Base-by-base conservation (phyloP, 1,284 basidiomycete genomes). In the Malassezia furfur region DNA sequence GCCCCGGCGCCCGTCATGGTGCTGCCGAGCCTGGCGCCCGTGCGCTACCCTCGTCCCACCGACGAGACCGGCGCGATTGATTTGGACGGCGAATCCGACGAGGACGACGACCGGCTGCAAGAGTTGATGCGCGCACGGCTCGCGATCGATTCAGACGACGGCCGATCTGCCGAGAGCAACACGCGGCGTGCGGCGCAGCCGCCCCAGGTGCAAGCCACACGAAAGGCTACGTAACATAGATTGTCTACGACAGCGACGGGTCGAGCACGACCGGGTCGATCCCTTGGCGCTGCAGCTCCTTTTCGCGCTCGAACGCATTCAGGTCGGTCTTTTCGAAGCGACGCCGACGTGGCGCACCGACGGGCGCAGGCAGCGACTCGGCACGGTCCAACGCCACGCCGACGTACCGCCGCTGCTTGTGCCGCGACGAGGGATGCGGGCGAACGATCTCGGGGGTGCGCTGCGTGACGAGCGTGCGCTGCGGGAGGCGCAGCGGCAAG, bases 311-410 rank as follows among this genome's bases (percentile, higher is more conserved):
- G 17, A 70, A 52, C 39, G 62, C 62, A 48, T 66, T 60, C 52
- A 69, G 57, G 52, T 71, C 67, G 37, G 67, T 61, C 54, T 67
- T 69, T 28, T 61, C 64, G 52, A 71, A 71, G n/a, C 62, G 51
- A 21, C 68, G 60, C 34, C 61, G 50, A 14, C 66, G 63, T 2
- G 62, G 63, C 17, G 55, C 52, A 48, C 63, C 62, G 9, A 50
- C 44, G 17, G 56, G 55, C 6, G 57, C 51, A 11, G 67, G 68
- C 43, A 69, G 64, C 37, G 45, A 39, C 35, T 54, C 56, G 10
- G 65, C 58, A 1, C 63, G 65, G 45, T 57, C 48, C 19, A 69
- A 60, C 28, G 62, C 63, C 30, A 74, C 65, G 43, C 68, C 72
- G 31, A 74, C 64, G 57, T 72, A 74, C 38, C 70, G 56, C 25